phyloP scores from a whole-genome alignment of 2,329 filamentous ascomycete genomes.

The Penicillium paneum region DNA sequence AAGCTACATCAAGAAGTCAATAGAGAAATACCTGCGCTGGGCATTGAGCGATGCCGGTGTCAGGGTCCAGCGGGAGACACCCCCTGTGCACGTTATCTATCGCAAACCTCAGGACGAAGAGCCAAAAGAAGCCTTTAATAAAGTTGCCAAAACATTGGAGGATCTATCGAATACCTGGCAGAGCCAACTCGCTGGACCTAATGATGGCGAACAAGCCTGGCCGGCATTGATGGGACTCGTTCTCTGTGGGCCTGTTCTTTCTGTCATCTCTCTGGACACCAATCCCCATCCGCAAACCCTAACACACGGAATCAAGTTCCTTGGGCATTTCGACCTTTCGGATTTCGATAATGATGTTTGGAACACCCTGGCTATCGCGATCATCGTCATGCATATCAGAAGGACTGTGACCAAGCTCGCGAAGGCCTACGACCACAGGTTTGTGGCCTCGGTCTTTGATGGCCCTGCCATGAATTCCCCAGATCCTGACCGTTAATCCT shows the following conservation, averaged over 20 bases:
- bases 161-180: constrained; percentile 45
- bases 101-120: constrained; percentile 40
- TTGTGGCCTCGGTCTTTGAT: neutral
- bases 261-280: constrained; percentile 51
- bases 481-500: neutral
- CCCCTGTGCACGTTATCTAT: constrained; percentile 49
- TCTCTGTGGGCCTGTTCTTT: constrained; percentile 52
- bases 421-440: constrained; percentile 26
- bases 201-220: constrained; percentile 16
- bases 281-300: constrained; percentile 26
- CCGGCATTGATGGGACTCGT: constrained; percentile 56
- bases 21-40: constrained; percentile 54
- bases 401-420: constrained; percentile 49
- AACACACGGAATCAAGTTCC: constrained; percentile 4
- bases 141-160: constrained; percentile 44
- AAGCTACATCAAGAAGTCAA: constrained; percentile 38
- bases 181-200: constrained; percentile 20
- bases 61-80: constrained; percentile 29
- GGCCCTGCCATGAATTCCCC: neutral
- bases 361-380: constrained; percentile 57
- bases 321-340: constrained; percentile 55
- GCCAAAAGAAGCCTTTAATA: constrained; percentile 40
- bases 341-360: constrained; percentile 57
- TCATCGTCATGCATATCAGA: constrained; percentile 53
- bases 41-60: constrained; percentile 50